Evolutionary conservation across 345 rosid species (phyloP).

Genomic region (Boechera retrofracta): DNA sequence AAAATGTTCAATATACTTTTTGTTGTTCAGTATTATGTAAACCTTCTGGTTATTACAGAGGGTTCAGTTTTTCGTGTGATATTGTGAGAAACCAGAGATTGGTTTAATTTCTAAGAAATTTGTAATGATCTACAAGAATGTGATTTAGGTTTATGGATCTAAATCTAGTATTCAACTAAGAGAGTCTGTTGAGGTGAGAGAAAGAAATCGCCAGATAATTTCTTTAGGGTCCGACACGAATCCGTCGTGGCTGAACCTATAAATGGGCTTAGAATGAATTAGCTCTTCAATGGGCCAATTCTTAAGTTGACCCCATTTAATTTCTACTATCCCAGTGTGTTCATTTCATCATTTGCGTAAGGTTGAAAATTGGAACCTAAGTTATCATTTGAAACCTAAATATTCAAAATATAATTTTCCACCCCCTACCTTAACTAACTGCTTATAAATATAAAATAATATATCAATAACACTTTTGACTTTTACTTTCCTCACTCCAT

Average conservation of each 20-base stretch:
- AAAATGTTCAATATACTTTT: neutral
- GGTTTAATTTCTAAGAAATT: neutral
- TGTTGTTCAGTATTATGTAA: neutral
- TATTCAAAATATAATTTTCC: neutral
- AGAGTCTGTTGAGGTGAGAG: neutral
- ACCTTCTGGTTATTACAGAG: neutral
- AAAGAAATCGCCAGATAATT: neutral
- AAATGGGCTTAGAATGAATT: neutral
- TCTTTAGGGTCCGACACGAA: neutral
- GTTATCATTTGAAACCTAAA: neutral
- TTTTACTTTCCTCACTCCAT: constrained; percentile 24
- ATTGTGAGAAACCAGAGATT: neutral
- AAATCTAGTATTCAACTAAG: neutral
- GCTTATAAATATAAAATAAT: neutral
- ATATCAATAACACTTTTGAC: neutral
- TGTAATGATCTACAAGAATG: neutral
- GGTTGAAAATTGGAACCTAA: neutral
- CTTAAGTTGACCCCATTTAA: neutral
- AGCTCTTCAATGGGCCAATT: neutral
- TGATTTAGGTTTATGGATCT: neutral
- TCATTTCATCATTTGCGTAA: neutral
- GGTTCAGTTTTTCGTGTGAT: neutral
- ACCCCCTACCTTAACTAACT: neutral
- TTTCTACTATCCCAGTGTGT: neutral
- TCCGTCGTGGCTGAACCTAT: neutral